Conservation (phyloP, 148 eudicot species). For the Dianthus caryophyllus region DNA sequence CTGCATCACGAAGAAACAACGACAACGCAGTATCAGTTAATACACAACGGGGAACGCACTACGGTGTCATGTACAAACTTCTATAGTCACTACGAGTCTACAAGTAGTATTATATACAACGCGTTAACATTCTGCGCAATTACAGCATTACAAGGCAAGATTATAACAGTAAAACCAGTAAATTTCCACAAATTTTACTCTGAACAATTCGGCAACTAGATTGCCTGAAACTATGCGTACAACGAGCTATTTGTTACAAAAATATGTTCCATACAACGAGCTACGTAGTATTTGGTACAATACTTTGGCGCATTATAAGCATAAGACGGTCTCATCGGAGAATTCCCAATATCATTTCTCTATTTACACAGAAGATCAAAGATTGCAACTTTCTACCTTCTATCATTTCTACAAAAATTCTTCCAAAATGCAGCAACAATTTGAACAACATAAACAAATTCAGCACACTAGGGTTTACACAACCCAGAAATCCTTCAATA, state of each 20-base stretch:
- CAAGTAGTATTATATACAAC: neutral
- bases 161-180: neutral
- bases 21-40: neutral
- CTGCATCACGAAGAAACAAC: constrained; percentile 18
- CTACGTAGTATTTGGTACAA: too few species aligned
- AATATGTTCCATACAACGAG: too few species aligned
- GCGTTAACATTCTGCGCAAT: neutral
- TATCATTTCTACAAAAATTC: too few species aligned
- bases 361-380: too few species aligned
- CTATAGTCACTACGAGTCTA: neutral
- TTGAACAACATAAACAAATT: too few species aligned
- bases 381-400: too few species aligned
- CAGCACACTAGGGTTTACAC: constrained; percentile 9
- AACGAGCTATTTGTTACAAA: too few species aligned
- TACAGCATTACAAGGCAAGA: neutral
- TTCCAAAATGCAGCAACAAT: too few species aligned
- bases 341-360: too few species aligned
- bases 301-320: too few species aligned
- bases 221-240: too few species aligned
- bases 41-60: neutral
- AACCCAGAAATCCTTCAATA: neutral
- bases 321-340: too few species aligned
- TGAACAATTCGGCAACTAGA: neutral
- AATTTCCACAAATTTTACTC: neutral
- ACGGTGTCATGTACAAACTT: neutral